A percentile compares a stretch with the other conserved stretches of the same genome.
These are phyloP conservation scores for Moesziomyces antarcticus DNA, from an alignment of 1,284 basidiomycete species.

Conservation along the genomic window DNA sequence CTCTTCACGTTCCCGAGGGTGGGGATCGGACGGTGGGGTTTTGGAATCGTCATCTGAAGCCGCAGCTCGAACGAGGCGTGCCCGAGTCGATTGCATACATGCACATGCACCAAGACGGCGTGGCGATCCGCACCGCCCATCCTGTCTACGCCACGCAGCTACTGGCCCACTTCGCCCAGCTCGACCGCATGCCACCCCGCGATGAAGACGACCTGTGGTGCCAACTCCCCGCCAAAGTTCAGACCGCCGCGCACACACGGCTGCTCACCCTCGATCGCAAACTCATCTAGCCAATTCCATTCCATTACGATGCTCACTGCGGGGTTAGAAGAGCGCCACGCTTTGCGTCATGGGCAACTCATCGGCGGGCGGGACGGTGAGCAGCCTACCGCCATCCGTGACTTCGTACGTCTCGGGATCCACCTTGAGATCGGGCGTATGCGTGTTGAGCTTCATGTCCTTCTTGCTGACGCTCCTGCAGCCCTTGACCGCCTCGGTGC, in stretches of 20 bases:
- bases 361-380: slow-evolving; percentile 57
- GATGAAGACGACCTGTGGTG: slow-evolving; percentile 24
- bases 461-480: slow-evolving; percentile 83
- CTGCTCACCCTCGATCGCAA: slow-evolving; percentile 5
- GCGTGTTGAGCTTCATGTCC: slow-evolving; percentile 93
- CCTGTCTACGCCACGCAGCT: slow-evolving; percentile 3
- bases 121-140: slow-evolving; percentile 21
- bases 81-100: slow-evolving; percentile 37
- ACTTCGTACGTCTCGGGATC: slow-evolving; percentile 83
- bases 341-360: slow-evolving; percentile 56
- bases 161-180: neutral
- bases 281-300: neutral
- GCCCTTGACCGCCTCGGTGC: slow-evolving; percentile 78
- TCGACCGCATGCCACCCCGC: slow-evolving; percentile 5
- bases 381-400: slow-evolving; percentile 47
- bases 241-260: slow-evolving; percentile 7
- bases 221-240: slow-evolving; percentile 15
- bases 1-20: neutral
- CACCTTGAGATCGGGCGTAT: slow-evolving; percentile 83
- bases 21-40: slow-evolving; percentile 8
- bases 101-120: slow-evolving; percentile 2
- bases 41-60: slow-evolving; percentile 25
- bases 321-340: slow-evolving; percentile 22
- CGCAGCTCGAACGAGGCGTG: slow-evolving; percentile 27
- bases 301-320: neutral